Percentiles rank a stretch among this genome's conserved stretches.
Conservation (phyloP, 176 grass and related monocot species). For the Cenchrus purpureus region DNA sequence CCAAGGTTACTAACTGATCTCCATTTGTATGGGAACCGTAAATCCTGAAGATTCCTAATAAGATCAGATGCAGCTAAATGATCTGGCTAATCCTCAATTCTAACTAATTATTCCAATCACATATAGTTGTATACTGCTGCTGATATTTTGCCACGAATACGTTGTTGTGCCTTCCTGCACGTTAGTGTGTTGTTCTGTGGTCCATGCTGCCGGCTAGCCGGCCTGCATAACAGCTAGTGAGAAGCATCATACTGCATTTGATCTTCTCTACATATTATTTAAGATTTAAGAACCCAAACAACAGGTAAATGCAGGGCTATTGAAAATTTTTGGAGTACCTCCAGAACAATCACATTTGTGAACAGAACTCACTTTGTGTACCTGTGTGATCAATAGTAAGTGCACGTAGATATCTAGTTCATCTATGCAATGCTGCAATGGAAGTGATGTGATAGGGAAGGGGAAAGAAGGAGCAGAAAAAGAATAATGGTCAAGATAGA, state of each 20-base stretch:
- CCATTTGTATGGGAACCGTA: background rate
- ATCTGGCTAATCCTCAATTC: background rate
- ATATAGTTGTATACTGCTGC: background rate
- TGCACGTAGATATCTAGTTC: background rate
- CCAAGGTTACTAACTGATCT: background rate
- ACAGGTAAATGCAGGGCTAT: background rate
- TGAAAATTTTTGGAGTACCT: background rate
- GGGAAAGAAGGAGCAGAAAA: background rate
- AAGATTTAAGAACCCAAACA: background rate
- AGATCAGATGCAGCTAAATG: background rate
- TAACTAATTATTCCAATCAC: background rate
- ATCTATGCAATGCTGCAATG: background rate
- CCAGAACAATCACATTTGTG: background rate
- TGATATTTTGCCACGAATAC: background rate
- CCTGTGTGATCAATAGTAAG: background rate
- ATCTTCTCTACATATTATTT: constrained; percentile 9
- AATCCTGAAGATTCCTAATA: constrained; percentile 21
- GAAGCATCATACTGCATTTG: background rate
- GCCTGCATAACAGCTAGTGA: background rate
- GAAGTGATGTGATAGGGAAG: constrained; percentile 1
- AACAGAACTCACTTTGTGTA: background rate
- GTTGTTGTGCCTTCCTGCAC: background rate
- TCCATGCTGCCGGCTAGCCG: background rate
- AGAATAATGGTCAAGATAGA: background rate
- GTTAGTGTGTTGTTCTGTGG: background rate